Percentiles rank a stretch among this genome's conserved stretches.
Conservation (phyloP, 2,329 filamentous ascomycete species). For the Trichoderma sp. region DNA sequence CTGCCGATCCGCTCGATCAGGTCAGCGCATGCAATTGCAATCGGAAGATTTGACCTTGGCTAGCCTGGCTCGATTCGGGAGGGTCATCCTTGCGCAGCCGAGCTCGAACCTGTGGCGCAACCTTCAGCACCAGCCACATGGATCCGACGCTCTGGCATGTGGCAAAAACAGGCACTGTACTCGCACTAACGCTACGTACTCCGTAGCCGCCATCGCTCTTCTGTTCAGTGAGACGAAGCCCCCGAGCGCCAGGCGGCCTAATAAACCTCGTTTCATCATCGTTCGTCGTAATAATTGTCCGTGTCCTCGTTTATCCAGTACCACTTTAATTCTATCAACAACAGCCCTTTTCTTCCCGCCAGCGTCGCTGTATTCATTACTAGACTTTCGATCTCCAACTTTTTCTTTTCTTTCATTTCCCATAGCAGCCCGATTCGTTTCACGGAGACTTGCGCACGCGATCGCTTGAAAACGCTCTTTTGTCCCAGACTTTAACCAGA, state of each 20-base stretch:
- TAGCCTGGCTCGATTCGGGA: slow-evolving; percentile 19
- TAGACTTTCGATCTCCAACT: background rate
- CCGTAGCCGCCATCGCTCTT: background rate
- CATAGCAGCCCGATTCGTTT: background rate
- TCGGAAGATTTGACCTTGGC: slow-evolving; percentile 17
- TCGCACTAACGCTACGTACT: background rate
- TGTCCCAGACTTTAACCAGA: background rate
- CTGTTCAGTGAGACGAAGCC: background rate
- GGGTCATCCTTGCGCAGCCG: background rate
- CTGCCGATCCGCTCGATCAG: slow-evolving; percentile 20
- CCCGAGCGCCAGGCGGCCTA: slow-evolving; percentile 17
- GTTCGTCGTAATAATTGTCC: slow-evolving; percentile 9
- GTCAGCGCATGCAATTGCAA: slow-evolving; percentile 10
- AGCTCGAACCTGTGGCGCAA: slow-evolving; percentile 24
- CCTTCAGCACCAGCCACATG: slow-evolving; percentile 23
- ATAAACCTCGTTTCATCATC: slow-evolving; percentile 26
- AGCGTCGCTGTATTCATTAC: slow-evolving; percentile 1
- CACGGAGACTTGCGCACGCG: slow-evolving; percentile 9
- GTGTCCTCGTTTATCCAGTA: slow-evolving; percentile 13
- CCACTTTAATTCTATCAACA: slow-evolving; percentile 1
- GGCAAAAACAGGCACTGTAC: too few relatives aligned
- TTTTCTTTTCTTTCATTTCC: background rate
- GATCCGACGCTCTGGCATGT: background rate
- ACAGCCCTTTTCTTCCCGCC: background rate
- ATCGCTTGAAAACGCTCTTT: slow-evolving; percentile 32